These are phyloP conservation scores for Mycena alexandri DNA, from an alignment of 768 basidiomycete genomes.

Conservation along the genomic window DNA sequence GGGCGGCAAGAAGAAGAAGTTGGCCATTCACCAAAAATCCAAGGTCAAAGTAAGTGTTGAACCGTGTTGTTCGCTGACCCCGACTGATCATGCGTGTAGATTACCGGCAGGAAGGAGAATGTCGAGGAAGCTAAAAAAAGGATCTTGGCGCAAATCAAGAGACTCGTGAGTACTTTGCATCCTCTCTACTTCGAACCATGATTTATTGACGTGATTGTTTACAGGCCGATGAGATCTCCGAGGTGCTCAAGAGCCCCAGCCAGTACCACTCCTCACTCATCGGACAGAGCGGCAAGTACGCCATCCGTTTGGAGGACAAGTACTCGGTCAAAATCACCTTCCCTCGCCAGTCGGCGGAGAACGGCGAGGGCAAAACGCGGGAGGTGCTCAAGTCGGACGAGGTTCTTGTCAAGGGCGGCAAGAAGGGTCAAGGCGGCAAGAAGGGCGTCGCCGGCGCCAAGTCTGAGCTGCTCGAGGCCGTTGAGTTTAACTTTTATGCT, in stretches of 20 bases:
- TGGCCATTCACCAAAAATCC: conserved; percentile 71
- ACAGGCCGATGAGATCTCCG: conserved; percentile 94
- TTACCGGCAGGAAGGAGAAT: conserved; percentile 95
- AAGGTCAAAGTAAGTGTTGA: conserved; percentile 76
- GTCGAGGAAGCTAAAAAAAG: conserved; percentile 96
- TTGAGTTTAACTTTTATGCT: no score
- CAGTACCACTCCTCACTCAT: conserved; percentile 95
- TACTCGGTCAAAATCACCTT: conserved; percentile 97
- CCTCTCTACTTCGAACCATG: not conserved
- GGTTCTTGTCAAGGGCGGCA: conserved; percentile 94
- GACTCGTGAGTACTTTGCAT: conserved; percentile 68
- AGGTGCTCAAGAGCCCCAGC: conserved; percentile 86
- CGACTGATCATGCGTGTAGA: conserved; percentile 56
- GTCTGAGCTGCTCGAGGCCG: conserved; percentile 90
- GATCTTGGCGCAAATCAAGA: conserved; percentile 86
- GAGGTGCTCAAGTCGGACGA: conserved; percentile 90
- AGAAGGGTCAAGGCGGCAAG: no score
- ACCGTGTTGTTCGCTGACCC: not conserved
- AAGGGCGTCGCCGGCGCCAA: conserved; percentile 94
- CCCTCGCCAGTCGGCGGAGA: conserved; percentile 82
- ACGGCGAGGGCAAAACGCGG: conserved; percentile 74
- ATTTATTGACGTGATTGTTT: conserved; percentile 2
- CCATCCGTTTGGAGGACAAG: conserved; percentile 94
- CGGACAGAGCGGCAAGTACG: conserved; percentile 94
- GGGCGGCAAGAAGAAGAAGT: conserved; percentile 82